Conservation (phyloP, 225 moss, liverwort and hornwort species). For the Thuidium tamariscinum region DNA sequence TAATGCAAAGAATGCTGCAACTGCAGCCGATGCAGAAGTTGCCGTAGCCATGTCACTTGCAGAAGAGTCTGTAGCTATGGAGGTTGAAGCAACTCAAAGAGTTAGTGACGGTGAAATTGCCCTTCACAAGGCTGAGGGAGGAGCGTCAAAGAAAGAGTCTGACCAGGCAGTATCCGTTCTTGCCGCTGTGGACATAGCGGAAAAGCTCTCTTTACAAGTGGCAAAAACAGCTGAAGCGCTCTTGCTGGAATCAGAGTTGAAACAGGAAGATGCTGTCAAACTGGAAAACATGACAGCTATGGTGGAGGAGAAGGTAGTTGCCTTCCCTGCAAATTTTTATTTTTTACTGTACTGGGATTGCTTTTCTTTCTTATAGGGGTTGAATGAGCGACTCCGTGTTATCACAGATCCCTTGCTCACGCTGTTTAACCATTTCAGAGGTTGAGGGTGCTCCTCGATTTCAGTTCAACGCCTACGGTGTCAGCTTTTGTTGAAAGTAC, state of each 20-base stretch:
- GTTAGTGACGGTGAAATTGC: slow-evolving; percentile 81
- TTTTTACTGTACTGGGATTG: neutral
- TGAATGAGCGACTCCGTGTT: neutral
- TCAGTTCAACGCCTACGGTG: neutral
- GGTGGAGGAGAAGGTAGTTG: slow-evolving; percentile 47
- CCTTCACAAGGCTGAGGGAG: slow-evolving; percentile 65
- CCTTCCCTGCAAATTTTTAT: neutral
- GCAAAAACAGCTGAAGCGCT: slow-evolving; percentile 44
- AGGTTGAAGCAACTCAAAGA: slow-evolving; percentile 81
- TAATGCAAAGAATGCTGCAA: slow-evolving; percentile 34
- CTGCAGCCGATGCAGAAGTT: slow-evolving; percentile 63
- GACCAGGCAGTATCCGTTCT: slow-evolving; percentile 52
- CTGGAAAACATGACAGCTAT: slow-evolving; percentile 13
- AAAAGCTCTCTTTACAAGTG: slow-evolving; percentile 41
- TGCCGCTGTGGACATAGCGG: slow-evolving; percentile 53
- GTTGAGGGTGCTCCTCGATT: neutral
- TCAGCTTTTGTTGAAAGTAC: neutral
- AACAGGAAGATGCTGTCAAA: slow-evolving; percentile 15
- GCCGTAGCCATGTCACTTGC: slow-evolving; percentile 76
- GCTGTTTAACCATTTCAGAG: neutral
- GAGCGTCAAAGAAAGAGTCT: slow-evolving; percentile 41
- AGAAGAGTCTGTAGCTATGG: slow-evolving; percentile 73
- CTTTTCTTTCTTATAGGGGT: neutral
- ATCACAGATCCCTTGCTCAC: neutral
- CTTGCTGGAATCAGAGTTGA: slow-evolving; percentile 35